Conservation (phyloP, 2,329 filamentous ascomycete species). For the Alternaria arbusti region DNA sequence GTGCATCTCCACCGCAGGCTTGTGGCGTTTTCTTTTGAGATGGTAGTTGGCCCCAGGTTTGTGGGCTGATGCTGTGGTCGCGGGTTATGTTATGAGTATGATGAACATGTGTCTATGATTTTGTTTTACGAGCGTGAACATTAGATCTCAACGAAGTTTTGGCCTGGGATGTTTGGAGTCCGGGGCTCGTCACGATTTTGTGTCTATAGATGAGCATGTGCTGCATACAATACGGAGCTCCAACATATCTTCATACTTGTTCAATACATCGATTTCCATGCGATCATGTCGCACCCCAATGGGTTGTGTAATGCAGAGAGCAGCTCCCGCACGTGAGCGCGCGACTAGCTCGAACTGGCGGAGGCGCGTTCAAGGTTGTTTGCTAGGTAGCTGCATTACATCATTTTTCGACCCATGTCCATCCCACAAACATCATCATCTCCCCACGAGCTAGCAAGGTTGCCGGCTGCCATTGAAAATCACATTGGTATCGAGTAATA, state of each 20-base stretch:
- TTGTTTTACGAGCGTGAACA: not conserved
- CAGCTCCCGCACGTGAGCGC: not conserved
- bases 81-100: not conserved
- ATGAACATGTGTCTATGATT: not conserved
- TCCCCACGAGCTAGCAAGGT: not conserved
- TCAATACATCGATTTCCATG: not conserved
- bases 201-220: not conserved
- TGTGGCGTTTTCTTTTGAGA: not conserved
- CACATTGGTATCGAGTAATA: fast-evolving
- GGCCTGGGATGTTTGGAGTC: not conserved
- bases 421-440: not conserved
- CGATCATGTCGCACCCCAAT: not conserved
- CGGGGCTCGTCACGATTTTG: fast-evolving
- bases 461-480: not conserved
- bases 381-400: not conserved
- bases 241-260: not conserved
- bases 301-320: not conserved
- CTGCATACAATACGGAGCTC: not conserved
- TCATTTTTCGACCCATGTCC: not conserved
- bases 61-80: not conserved
- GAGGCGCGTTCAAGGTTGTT: not conserved
- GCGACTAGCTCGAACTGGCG: not conserved
- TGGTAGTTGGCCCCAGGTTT: not conserved
- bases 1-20: not conserved
- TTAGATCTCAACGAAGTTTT: not conserved